Percentiles rank a stretch among this genome's conserved stretches.
Evolutionary conservation across 345 rosid genomes (phyloP).

Genomic region (Cardamine chenopodiifolia): DNA sequence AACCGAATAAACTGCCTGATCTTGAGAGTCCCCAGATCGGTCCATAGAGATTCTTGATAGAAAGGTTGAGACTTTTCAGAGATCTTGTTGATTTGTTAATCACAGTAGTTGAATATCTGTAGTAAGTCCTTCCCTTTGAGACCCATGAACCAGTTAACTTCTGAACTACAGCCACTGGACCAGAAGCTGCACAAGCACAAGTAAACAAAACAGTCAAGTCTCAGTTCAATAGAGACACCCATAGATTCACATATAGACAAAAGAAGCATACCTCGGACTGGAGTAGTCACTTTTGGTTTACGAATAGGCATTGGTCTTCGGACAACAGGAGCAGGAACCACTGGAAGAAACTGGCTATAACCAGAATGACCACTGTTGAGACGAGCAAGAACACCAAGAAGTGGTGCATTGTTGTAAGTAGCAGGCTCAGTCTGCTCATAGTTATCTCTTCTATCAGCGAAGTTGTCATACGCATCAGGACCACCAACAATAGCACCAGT

Average conservation of each 20-base stretch:
- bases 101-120: slow-evolving; percentile 76
- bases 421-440: slow-evolving; percentile 99
- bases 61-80: slow-evolving; percentile 64
- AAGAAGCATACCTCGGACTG: slow-evolving; percentile 61
- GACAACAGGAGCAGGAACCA: slow-evolving; percentile 56
- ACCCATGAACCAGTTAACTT: slow-evolving; percentile 79
- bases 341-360: slow-evolving; percentile 89
- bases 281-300: slow-evolving; percentile 52
- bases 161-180: slow-evolving; percentile 69
- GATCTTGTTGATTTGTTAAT: slow-evolving; percentile 76
- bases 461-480: slow-evolving; percentile 93
- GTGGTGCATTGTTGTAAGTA: slow-evolving; percentile 96
- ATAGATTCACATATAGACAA: neutral
- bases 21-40: slow-evolving; percentile 89
- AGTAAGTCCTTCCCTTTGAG: slow-evolving; percentile 68
- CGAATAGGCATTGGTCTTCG: slow-evolving; percentile 51
- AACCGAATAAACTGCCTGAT: slow-evolving; percentile 56
- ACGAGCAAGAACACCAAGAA: slow-evolving; percentile 88
- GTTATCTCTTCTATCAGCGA: slow-evolving; percentile 90
- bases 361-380: slow-evolving; percentile 66
- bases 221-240: slow-evolving; percentile 1
- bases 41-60: slow-evolving; percentile 81
- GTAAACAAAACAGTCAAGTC: slow-evolving; percentile 35
- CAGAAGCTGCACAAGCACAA: slow-evolving; percentile 57
- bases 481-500: slow-evolving; percentile 93